phyloP scores from a whole-genome alignment of 129 eudicot species.

The Flaveria linearis region DNA sequence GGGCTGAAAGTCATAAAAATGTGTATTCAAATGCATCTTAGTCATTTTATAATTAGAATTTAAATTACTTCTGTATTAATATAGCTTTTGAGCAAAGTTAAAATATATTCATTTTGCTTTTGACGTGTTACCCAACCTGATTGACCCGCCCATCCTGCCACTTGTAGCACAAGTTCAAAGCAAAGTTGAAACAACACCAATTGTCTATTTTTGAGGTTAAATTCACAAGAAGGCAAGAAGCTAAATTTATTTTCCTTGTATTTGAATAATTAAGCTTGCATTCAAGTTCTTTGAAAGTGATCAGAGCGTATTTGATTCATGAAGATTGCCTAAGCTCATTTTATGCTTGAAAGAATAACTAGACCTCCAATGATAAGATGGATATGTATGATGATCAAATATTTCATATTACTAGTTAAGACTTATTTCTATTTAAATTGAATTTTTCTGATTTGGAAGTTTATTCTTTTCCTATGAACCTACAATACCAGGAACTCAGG shows the following conservation, averaged over 20 bases:
- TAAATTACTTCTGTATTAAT: not conserved
- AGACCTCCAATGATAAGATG: slow-evolving; percentile 5
- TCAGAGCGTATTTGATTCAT: not conserved
- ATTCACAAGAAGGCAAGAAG: slow-evolving; percentile 4
- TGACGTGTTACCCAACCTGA: not conserved
- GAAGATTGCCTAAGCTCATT: not conserved
- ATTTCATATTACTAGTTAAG: slow-evolving; percentile 1
- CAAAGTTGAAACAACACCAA: not conserved
- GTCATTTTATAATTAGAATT: not conserved
- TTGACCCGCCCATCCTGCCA: not conserved
- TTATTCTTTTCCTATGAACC: not conserved
- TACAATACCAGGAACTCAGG: slow-evolving; percentile 7
- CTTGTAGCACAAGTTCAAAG: slow-evolving; percentile 1
- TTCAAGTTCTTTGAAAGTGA: not conserved
- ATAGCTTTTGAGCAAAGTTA: not conserved
- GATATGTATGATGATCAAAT: slow-evolving; percentile 1
- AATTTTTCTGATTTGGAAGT: not conserved
- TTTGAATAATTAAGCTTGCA: slow-evolving; percentile 7
- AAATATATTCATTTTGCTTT: not conserved
- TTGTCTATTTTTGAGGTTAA: not conserved
- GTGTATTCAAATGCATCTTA: slow-evolving; percentile 4
- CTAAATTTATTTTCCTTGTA: not conserved
- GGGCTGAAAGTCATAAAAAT: not conserved
- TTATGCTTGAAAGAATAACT: not conserved
- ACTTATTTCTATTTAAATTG: not conserved